Conservation (phyloP, 140 eudicot species). For the Flaveria floridana region DNA sequence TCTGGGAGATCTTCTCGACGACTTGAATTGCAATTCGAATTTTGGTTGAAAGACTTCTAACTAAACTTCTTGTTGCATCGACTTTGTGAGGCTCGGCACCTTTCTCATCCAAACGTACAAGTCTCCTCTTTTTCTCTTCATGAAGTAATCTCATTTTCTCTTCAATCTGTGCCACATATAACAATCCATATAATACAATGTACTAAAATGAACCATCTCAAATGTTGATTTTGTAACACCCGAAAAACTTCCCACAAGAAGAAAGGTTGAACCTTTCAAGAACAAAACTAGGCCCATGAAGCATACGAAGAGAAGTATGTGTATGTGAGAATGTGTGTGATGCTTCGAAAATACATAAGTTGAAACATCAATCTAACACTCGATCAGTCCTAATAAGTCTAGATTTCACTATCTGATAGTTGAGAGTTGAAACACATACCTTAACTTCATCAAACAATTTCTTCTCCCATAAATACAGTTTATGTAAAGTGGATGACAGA, state of each 20-base stretch:
- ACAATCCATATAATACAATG: background rate
- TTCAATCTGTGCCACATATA: constrained; percentile 54
- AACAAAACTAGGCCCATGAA: constrained; percentile 1
- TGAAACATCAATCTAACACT: background rate
- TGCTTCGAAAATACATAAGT: background rate
- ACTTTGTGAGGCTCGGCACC: constrained; percentile 93
- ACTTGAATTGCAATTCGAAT: constrained; percentile 85
- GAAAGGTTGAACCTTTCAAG: background rate
- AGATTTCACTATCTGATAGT: background rate
- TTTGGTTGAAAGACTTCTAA: constrained; percentile 80
- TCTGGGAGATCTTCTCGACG: constrained; percentile 82
- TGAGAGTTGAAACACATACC: constrained; percentile 42
- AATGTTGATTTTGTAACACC: background rate
- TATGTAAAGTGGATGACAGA: constrained; percentile 81
- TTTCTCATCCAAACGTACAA: constrained; percentile 64
- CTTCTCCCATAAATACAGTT: constrained; percentile 94
- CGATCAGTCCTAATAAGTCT: background rate
- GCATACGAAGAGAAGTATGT: background rate
- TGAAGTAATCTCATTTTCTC: constrained; percentile 83
- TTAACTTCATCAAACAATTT: constrained; percentile 90
- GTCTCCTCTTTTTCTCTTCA: constrained; percentile 63
- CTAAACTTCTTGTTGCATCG: constrained; percentile 57
- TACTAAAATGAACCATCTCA: background rate
- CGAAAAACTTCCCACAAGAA: background rate
- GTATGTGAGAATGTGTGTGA: background rate